Evolutionary conservation across 2,329 filamentous ascomycete species (phyloP), one percentile per base, ranked within the genome.

Genomic region (Venturiaceae sp.): DNA sequence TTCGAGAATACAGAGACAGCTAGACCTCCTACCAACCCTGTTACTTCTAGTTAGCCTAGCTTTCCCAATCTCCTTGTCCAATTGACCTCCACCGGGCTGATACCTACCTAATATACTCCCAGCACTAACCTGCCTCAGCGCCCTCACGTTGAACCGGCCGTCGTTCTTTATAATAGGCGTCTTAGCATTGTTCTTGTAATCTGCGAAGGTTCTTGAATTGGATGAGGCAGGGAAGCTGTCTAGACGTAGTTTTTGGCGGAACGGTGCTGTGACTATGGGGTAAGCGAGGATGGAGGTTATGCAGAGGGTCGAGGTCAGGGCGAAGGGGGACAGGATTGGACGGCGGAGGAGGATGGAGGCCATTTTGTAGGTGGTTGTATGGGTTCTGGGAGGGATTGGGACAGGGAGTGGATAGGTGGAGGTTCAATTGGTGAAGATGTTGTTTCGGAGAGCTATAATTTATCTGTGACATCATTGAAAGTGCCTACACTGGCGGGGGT

Each of bases 1-100:
- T 83, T 83, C 8, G 86, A 90, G 69, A 92, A 90, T 16, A 86
- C 75, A 60, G 84, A 83, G 28, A 91, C 78, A 0, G 85, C 73
- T 33, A 92, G 65, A 1, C 87, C 87, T 3, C 79, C 72, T n/a
- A 80, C 64, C 58, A 88, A 81, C 19, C 85, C 84, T 86, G 23
- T 1, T 14, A 30, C 28, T 46, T 34, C 5, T 58, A 11, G 5
- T 7, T 21, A n/a, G 30, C 21, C 8, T 11, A 30, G n/a, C 7
- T 13, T 16, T 14, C 30, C 44, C 21, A 34, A 26, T 2, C n/a
- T 53, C 39, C 36, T 37, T 50, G n/a, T n/a, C n/a, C n/a, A n/a
- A n/a, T n/a, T 30, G 13, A 28, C 44, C 13, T 19, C 19, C 41
- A 16, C 9, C 26, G 21, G 41, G 14, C 7, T 19, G 50, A 11